Evolutionary conservation across 2,329 filamentous ascomycete species (phyloP).

Genomic region (Claviceps lovelessii): DNA sequence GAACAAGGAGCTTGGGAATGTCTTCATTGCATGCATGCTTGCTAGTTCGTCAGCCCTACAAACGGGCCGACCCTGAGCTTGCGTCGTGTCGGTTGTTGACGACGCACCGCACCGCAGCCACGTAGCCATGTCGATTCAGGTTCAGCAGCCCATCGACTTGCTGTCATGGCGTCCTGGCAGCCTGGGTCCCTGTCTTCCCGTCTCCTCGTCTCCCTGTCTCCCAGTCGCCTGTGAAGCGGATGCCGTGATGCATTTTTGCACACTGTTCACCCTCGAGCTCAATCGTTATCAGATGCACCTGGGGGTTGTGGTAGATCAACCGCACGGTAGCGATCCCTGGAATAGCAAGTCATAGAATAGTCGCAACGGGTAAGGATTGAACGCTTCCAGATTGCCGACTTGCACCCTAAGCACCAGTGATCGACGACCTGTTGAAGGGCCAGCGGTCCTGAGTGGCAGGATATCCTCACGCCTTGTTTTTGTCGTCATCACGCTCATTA

Average conservation of each 20-base stretch:
- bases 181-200: too few relatives aligned
- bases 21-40: constrained; percentile 4
- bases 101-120: constrained; percentile 3
- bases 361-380: neutral
- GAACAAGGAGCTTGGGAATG: constrained; percentile 5
- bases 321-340: neutral
- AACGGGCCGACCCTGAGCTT: constrained; percentile 5
- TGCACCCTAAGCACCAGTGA: too few relatives aligned
- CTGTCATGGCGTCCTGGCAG: neutral
- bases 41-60: constrained; percentile 6
- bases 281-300: neutral
- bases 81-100: constrained; percentile 2
- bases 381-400: neutral
- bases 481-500: neutral
- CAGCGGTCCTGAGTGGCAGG: neutral
- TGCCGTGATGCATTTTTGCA: neutral
- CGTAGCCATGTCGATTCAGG: neutral
- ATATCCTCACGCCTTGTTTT: neutral
- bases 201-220: too few relatives aligned
- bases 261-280: neutral
- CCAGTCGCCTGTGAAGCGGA: neutral
- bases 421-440: neutral
- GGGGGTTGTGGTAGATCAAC: neutral
- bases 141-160: neutral
- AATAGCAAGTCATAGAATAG: neutral